Base-by-base conservation (phyloP, 1,284 basidiomycete genomes). In the Ganoderma lingzhi region DNA sequence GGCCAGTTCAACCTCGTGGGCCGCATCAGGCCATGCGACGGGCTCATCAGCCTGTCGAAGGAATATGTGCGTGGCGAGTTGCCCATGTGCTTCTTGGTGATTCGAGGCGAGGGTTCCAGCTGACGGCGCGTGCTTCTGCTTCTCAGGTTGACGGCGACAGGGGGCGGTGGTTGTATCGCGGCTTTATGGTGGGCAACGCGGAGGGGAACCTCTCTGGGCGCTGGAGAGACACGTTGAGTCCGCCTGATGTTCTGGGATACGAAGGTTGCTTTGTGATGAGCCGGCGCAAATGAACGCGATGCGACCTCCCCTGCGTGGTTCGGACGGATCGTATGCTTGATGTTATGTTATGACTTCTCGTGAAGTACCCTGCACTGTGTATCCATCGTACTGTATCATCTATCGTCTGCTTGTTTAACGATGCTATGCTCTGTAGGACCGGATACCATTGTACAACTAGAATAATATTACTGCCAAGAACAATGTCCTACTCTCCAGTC, bases 181-280 rank as follows among this genome's bases (percentile, higher is more conserved):
- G 91, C 37, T 94, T 91, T 78, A 83, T 94, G 60, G 84, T 93
- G 32, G 92, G 92, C 3, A 86, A 88, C 71, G 79, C 78, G 9
- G 80, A 89, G 72, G 90, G 90, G 19, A 88, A 89, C 72, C 77
- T 93, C 42, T 87, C 88, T 17, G 92, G 92, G 62, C 84, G 92
- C 61, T 94, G 92, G 92, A 85, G 93, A 72, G 92, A 94, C 75
- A 91, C 90, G 9, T 76, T 91, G 63, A 92, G 86, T 67, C 86
- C 88, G 1, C 76, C 82, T 2, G 78, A 85, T 23, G 80, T 85
- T 39, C 78, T 83, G 28, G 92, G 92, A 12, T 93, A 93, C 74
- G 92, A 93, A 79, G 92, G 92, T 1, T 92, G 90, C 75, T 93
- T 93, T 76, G 85, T 87, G 51, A 90, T 93, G 91, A 87, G 86